phyloP scores from a whole-genome alignment of 176 grass and related monocot genomes.

The Bolboschoenus planiculmis region DNA sequence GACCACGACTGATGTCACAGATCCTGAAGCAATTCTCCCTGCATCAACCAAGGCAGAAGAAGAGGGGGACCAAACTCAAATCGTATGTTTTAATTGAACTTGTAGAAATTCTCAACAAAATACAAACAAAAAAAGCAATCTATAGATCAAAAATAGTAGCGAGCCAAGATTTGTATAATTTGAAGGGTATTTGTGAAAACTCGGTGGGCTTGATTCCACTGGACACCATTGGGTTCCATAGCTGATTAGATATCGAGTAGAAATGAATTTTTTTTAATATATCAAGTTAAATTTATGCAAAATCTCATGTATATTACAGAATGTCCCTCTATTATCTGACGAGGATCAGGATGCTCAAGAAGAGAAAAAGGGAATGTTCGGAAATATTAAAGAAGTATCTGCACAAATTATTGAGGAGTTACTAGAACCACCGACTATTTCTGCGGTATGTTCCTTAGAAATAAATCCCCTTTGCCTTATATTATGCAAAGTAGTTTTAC shows the following conservation, averaged over 20 bases:
- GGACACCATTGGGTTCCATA: not conserved
- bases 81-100: conserved; percentile 38
- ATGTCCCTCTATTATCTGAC: conserved; percentile 41
- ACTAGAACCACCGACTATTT: conserved; percentile 69
- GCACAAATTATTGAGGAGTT: conserved; percentile 53
- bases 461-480: not conserved
- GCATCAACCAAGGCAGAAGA: conserved; percentile 26
- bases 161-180: not conserved
- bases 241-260: not conserved
- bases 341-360: not conserved
- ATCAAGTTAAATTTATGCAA: not conserved
- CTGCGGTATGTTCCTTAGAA: conserved; percentile 38
- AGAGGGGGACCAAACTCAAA: conserved; percentile 27
- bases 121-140: not conserved
- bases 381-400: conserved; percentile 44
- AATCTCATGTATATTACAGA: conserved; percentile 41
- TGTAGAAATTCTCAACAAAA: not conserved
- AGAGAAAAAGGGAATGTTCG: conserved; percentile 42
- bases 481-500: no score
- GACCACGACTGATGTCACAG: not conserved
- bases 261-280: not conserved
- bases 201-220: not conserved
- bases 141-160: not conserved
- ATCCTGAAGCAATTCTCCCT: conserved; percentile 41
- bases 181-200: not conserved